phyloP scores from a whole-genome alignment of 352 stramenopile species.

The Phytophthora capsici region DNA sequence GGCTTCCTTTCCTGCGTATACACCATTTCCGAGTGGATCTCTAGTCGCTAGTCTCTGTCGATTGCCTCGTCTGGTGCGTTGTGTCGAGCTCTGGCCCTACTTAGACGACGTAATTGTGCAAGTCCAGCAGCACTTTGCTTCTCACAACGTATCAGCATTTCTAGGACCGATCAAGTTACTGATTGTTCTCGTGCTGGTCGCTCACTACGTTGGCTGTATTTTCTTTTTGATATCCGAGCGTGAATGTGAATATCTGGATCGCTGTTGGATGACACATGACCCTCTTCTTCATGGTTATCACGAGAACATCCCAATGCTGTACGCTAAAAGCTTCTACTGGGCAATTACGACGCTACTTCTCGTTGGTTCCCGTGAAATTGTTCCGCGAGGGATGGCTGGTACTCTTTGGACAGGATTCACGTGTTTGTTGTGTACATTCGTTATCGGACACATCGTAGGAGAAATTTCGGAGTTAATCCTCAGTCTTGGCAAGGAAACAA shows the following conservation, averaged over 20 bases:
- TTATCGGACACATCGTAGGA: conserved; percentile 78
- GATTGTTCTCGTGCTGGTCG: conserved; percentile 61
- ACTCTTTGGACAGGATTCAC: conserved; percentile 66
- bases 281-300: conserved; percentile 67
- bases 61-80: conserved; percentile 55
- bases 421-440: conserved; percentile 74
- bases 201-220: conserved; percentile 65
- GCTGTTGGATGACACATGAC: conserved; percentile 70
- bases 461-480: conserved; percentile 80
- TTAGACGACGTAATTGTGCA: conserved; percentile 62
- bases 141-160: conserved; percentile 62
- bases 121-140: conserved; percentile 35
- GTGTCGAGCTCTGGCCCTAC: conserved; percentile 36
- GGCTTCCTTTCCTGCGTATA: conserved; percentile 60
- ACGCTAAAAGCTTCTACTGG: conserved; percentile 78
- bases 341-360: conserved; percentile 70
- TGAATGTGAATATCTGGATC: conserved; percentile 50
- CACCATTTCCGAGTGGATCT: conserved; percentile 47
- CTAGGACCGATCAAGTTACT: conserved; percentile 64
- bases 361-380: conserved; percentile 71
- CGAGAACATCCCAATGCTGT: conserved; percentile 49
- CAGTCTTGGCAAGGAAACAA: conserved; percentile 69
- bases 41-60: conserved; percentile 48
- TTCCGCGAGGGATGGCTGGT: conserved; percentile 52
- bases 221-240: conserved; percentile 73